Evolutionary conservation across 352 stramenopile species (phyloP), one percentile per base, ranked within the genome.

Genomic region (Phytopythium litorale): DNA sequence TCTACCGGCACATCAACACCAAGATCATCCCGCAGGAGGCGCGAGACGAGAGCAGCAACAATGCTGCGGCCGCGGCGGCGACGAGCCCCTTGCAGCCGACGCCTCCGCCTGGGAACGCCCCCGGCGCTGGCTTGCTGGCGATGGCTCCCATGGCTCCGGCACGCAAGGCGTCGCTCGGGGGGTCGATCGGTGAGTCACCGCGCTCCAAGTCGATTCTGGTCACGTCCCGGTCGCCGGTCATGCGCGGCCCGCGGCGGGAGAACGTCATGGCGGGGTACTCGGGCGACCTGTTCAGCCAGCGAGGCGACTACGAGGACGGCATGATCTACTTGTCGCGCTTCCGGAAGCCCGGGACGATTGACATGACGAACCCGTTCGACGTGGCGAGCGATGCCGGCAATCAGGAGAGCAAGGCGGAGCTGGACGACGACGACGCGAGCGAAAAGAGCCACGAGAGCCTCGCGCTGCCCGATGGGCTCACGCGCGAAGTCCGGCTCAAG

Each of bases 261-360:
- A 70, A 73, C 42, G 81, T 91, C 15, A 87, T 94, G 40, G 64
- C 60, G 9, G 72, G 67, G 21, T 96, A 96, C 61, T 63, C 66
- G 6, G 88, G 88, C 7, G 88, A 96, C 58, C 62, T 96, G 16
- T 96, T 96, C 64, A 84, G 76, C 38, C 88, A 94, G 64, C 82
- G 79, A 15, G 86, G 87, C 12, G 87, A 92, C 50, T 94, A 94
- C 57, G 77, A 94, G 57, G 78, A 91, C 58, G 88, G 86, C 28
- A 92, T 96, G 81, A 95, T 95, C 58, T 96, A 96, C 60, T 50
- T 94, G 43, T 94, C 85, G 7, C 81, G 85, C 19, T 90, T 94
- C 54, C 74, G 75, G 40, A 92, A 92, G 49, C 85, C 81, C 6
- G 68, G 67, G 11, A 71, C 58, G 0, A 71, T 73, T 16, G 51